Evolutionary conservation across 441 rosid genomes (phyloP).

Genomic region (Pelargonium fulgidum): DNA sequence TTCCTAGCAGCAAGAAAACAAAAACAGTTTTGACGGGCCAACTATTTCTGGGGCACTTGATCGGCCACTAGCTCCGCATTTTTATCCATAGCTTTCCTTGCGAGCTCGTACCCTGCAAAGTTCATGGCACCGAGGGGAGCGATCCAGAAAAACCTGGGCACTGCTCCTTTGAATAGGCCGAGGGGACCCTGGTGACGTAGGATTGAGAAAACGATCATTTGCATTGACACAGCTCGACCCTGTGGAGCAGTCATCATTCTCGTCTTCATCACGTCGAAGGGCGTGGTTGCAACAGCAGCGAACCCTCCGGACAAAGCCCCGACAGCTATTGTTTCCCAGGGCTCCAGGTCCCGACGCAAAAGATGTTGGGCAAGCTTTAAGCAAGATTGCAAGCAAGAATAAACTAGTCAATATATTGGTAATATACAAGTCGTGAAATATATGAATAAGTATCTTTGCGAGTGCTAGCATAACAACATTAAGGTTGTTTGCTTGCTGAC

Average conservation of each 20-base stretch:
- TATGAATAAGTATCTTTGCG: too few species aligned
- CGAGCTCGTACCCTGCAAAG: constrained; percentile 94
- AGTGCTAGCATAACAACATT: too few species aligned
- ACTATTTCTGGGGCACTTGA: constrained; percentile 32
- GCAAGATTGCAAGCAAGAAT: constrained; percentile 15
- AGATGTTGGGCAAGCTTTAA: constrained; percentile 65
- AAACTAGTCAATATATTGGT: constrained; percentile 5
- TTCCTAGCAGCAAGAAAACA: constrained; percentile 20
- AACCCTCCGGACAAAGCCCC: constrained; percentile 96
- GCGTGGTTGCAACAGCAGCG: constrained; percentile 82
- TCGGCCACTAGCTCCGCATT: constrained; percentile 36
- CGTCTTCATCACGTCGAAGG: constrained; percentile 96
- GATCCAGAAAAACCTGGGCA: constrained; percentile 97
- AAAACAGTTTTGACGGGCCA: neutral
- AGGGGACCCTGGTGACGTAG: constrained; percentile 84
- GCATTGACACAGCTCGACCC: constrained; percentile 71
- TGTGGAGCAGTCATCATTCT: constrained; percentile 93
- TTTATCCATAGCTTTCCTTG: constrained; percentile 77
- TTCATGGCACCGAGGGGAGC: constrained; percentile 98
- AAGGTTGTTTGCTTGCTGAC: too few species aligned
- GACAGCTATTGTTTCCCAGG: constrained; percentile 83
- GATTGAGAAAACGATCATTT: constrained; percentile 60
- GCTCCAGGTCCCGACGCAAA: constrained; percentile 78
- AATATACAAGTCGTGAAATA: too few species aligned
- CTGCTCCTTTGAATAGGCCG: constrained; percentile 87